Conservation (phyloP, 176 grass and related monocot genomes). For the Avena insularis region DNA sequence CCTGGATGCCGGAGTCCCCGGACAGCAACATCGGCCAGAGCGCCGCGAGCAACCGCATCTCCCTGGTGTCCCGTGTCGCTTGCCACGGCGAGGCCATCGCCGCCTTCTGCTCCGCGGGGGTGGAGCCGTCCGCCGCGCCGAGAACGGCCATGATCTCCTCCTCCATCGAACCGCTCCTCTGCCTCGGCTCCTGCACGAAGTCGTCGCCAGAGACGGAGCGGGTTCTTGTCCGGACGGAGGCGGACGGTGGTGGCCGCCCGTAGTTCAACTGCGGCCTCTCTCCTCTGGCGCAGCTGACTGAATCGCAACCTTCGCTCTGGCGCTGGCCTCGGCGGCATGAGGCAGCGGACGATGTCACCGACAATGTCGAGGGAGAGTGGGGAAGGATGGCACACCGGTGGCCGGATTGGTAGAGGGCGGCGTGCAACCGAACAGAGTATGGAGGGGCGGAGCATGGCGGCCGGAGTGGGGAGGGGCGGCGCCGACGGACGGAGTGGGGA, state of each 20-base stretch:
- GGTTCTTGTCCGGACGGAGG: conserved; percentile 33
- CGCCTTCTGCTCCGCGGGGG: conserved; percentile 53
- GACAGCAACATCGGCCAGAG: conserved; percentile 83
- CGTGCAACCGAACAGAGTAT: too few species aligned
- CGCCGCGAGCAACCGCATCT: conserved; percentile 60
- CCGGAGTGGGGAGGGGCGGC: too few species aligned
- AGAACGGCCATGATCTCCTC: conserved; percentile 63
- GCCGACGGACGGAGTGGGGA: too few species aligned
- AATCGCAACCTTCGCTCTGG: too few species aligned
- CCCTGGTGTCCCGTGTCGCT: conserved; percentile 66
- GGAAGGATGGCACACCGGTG: conserved; percentile 26
- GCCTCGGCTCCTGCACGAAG: conserved; percentile 16
- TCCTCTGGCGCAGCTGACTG: neutral
- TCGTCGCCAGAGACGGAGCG: neutral
- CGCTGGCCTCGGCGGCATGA: conserved; percentile 76
- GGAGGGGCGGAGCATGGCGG: too few species aligned
- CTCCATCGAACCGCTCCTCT: conserved; percentile 54
- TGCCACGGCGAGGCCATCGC: conserved; percentile 69
- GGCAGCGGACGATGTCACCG: conserved; percentile 64
- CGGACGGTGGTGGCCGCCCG: neutral
- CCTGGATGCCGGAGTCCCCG: conserved; percentile 54
- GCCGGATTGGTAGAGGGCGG: too few species aligned
- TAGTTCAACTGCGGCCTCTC: neutral
- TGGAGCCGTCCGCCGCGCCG: conserved; percentile 38
- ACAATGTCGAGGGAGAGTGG: conserved; percentile 65